Percentiles rank a stretch among this genome's conserved stretches.
These are phyloP conservation scores for Ceratocystis papillata DNA, from an alignment of 2,329 filamentous ascomycete species.

Conservation along the genomic window DNA sequence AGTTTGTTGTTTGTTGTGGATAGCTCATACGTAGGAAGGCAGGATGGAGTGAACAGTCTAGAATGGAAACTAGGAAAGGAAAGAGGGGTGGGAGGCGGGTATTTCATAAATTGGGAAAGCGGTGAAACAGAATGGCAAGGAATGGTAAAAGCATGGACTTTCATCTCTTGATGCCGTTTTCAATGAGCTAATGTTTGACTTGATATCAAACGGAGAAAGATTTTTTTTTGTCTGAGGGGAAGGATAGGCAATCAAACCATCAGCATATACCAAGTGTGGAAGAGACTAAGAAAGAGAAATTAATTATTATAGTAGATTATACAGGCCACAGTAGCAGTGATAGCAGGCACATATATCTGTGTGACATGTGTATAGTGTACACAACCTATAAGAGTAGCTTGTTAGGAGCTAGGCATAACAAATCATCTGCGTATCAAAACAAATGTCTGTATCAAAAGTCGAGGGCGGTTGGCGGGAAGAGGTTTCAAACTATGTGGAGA, in stretches of 20 bases:
- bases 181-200: not conserved
- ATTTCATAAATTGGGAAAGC: constrained; percentile 18
- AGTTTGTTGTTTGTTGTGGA: constrained; percentile 14
- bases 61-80: constrained; percentile 18
- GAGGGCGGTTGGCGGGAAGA: not conserved
- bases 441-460: not conserved
- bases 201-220: not conserved
- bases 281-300: too few species aligned
- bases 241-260: not conserved
- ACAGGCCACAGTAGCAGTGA: too few species aligned
- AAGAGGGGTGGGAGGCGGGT: constrained; percentile 16
- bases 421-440: too few species aligned
- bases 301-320: too few species aligned
- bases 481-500: not conserved
- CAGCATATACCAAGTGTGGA: too few species aligned
- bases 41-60: constrained; percentile 10
- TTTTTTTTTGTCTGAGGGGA: not conserved
- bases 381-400: not conserved
- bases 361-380: not conserved
- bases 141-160: constrained; percentile 1
- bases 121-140: constrained; percentile 12
- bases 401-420: too few species aligned
- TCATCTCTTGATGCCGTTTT: not conserved
- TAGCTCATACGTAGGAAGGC: not conserved
- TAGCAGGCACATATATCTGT: not conserved